These are phyloP conservation scores for Stropharia rugosoannulata DNA, from an alignment of 768 basidiomycete genomes.

Conservation along the genomic window DNA sequence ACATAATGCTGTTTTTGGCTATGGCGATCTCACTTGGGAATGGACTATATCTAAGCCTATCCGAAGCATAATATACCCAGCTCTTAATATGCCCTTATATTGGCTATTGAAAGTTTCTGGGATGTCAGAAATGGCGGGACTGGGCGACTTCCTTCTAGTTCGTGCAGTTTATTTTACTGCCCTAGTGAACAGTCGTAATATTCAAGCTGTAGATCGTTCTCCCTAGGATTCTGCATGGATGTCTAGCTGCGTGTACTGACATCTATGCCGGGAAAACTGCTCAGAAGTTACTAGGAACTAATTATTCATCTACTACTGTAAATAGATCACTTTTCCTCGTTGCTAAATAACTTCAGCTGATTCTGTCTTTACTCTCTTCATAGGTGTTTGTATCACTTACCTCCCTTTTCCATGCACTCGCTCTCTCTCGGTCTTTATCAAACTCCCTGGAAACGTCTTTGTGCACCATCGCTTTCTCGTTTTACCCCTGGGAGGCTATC, in stretches of 20 bases:
- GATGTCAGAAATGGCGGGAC: slow-evolving; percentile 40
- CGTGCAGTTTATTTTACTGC: slow-evolving; percentile 25
- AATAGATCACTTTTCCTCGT: slow-evolving; percentile 26
- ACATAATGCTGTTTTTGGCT: slow-evolving; percentile 84
- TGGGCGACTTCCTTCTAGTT: slow-evolving; percentile 61
- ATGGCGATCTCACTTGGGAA: slow-evolving; percentile 95
- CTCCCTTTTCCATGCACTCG: slow-evolving; percentile 84
- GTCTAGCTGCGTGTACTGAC: slow-evolving; percentile 80
- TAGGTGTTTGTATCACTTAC: slow-evolving; percentile 81
- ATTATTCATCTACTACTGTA: slow-evolving; percentile 63
- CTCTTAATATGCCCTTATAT: slow-evolving; percentile 77
- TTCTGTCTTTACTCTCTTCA: neutral
- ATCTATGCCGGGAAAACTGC: slow-evolving; percentile 68
- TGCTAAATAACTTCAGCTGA: neutral
- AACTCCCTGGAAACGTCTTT: slow-evolving; percentile 92
- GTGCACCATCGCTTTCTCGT: slow-evolving; percentile 71
- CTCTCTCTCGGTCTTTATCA: slow-evolving; percentile 84
- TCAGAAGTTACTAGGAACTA: slow-evolving; percentile 50
- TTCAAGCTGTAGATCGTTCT: slow-evolving; percentile 51
- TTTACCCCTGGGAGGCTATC: slow-evolving; percentile 71
- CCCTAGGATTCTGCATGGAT: slow-evolving; percentile 78
- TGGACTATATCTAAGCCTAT: slow-evolving; percentile 75
- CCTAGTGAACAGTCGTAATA: neutral
- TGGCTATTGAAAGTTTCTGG: slow-evolving; percentile 58
- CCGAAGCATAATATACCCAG: slow-evolving; percentile 80